Conservation (phyloP, 2,329 filamentous ascomycete species). For the Pyrenochaeta sp. region DNA sequence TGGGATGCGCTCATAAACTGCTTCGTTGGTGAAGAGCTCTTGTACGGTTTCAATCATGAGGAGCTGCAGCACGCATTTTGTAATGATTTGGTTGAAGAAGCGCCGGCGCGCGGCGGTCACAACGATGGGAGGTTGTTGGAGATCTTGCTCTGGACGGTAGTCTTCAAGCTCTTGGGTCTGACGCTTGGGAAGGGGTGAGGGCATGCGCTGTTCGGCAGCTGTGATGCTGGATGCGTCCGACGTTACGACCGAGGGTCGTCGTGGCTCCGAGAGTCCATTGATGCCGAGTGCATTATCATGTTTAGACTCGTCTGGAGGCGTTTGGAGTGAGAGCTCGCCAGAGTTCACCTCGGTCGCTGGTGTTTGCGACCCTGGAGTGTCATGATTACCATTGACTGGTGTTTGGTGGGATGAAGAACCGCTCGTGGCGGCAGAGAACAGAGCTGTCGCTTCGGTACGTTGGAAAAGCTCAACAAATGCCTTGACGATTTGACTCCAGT, state of each 20-base stretch:
- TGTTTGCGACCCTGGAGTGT: conserved; percentile 54
- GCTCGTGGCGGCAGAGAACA: conserved; percentile 82
- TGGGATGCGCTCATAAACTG: conserved; percentile 92
- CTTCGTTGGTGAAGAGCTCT: conserved; percentile 96
- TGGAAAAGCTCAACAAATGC: conserved; percentile 97
- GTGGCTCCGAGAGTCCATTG: conserved; percentile 47
- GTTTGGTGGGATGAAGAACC: conserved; percentile 50
- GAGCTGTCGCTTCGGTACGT: conserved; percentile 89
- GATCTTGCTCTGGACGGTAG: conserved; percentile 74
- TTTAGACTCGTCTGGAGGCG: conserved; percentile 35
- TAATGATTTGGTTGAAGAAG: conserved; percentile 99
- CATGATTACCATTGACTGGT: conserved; percentile 58
- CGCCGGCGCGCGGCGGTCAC: conserved; percentile 91
- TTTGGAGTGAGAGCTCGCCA: conserved; percentile 44
- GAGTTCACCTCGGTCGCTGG: conserved; percentile 40
- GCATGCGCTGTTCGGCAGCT: conserved; percentile 35
- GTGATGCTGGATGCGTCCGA: conserved; percentile 32
- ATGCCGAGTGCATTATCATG: conserved; percentile 54
- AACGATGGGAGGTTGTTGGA: conserved; percentile 87
- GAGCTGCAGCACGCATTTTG: conserved; percentile 93
- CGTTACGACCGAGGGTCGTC: conserved; percentile 40
- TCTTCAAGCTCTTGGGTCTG: conserved; percentile 72
- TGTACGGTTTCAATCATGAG: conserved; percentile 99
- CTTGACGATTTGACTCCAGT: conserved; percentile 94
- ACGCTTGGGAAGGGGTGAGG: conserved; percentile 43